Base-by-base conservation (phyloP, 1,139 yeast species). In the Debaryomyces coudertii region DNA sequence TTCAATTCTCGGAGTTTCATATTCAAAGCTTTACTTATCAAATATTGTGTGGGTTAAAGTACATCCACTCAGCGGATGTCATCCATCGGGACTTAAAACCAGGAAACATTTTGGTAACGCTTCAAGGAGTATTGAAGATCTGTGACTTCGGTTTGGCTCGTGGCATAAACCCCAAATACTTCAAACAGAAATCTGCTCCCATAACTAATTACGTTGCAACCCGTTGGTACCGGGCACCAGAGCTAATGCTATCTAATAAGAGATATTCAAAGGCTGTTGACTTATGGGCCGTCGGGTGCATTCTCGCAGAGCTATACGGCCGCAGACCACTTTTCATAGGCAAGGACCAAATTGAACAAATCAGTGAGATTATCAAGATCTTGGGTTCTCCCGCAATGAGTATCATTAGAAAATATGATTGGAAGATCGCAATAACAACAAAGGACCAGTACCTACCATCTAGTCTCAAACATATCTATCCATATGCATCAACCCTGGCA, bases 201-300 rank as follows among this genome's bases (percentile, higher is more conserved):
- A 87, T 88, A 41, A 90, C 97, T 3, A 84, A 84, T 54, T 90
- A 90, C 58, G 97, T 92, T 14, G 97, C 97, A 3, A 92, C 98
- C 0, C 71, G 98, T 50, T 92, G 97, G 97, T 92, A 92, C 61
- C 71, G 97, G 44, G 97, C 97, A 0, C 98, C 98, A 0, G 98
- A 92, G 60, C 73, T 92, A 46, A 82, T 90, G 50, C 70, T 90
- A 47, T 80, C 88, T 18, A 77, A 79, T 43, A 75, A 77, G 48
- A 69, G 66, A 46, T 71, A 83, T 57, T 69, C 77, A 18, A 80
- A 81, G 51, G 68, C 85, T 2, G 83, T 87, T 41, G 95, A 87
- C 62, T 68, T 87, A 65, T 87, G 95, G 95, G 87, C 93, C 1
- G 77, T 83, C 25, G 95, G 95, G 0, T 87, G 95, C 57, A 85